Evolutionary conservation across 441 rosid genomes (phyloP).

Genomic region (Macaranga tanarius): DNA sequence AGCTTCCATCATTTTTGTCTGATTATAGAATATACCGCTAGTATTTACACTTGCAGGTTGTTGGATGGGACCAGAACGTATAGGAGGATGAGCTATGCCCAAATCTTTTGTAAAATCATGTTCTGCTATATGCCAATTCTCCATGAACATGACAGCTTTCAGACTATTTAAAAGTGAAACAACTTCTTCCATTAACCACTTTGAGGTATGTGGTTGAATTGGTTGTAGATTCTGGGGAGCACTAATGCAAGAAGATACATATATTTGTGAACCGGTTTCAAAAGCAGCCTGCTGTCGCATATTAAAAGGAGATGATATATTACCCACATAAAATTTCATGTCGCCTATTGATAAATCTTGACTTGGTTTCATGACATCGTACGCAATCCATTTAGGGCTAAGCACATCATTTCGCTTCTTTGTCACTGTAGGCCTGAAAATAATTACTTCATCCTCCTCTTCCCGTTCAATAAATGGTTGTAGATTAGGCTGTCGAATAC

Average conservation of each 20-base stretch:
- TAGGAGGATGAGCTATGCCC: conserved; percentile 38
- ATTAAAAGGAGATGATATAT: conserved; percentile 43
- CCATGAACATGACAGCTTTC: conserved; percentile 49
- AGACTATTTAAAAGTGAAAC: conserved; percentile 54
- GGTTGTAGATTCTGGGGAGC: conserved; percentile 46
- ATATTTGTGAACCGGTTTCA: conserved; percentile 36
- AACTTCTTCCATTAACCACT: conserved; percentile 57
- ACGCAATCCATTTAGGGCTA: conserved; percentile 35
- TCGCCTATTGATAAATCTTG: conserved; percentile 38
- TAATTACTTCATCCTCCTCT: conserved; percentile 92
- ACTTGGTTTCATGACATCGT: conserved; percentile 48
- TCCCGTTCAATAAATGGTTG: conserved; percentile 53
- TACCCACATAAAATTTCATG: conserved; percentile 40
- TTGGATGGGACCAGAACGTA: conserved; percentile 35
- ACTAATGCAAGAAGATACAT: conserved; percentile 43
- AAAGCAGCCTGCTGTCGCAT: conserved; percentile 40
- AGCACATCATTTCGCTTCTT: conserved; percentile 55
- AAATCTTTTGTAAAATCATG: conserved; percentile 53
- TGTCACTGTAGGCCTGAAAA: conserved; percentile 72
- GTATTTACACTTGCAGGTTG: conserved; percentile 43
- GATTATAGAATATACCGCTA: conserved; percentile 40
- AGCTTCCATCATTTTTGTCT: conserved; percentile 43
- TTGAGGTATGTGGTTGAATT: conserved; percentile 44
- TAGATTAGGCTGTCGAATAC: conserved; percentile 34
- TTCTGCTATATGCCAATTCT: conserved; percentile 55